Evolutionary conservation across 75 land plant genomes (phyloP), one percentile per base, ranked within the genome.

Genomic region (Adiantum capillusveneris): DNA sequence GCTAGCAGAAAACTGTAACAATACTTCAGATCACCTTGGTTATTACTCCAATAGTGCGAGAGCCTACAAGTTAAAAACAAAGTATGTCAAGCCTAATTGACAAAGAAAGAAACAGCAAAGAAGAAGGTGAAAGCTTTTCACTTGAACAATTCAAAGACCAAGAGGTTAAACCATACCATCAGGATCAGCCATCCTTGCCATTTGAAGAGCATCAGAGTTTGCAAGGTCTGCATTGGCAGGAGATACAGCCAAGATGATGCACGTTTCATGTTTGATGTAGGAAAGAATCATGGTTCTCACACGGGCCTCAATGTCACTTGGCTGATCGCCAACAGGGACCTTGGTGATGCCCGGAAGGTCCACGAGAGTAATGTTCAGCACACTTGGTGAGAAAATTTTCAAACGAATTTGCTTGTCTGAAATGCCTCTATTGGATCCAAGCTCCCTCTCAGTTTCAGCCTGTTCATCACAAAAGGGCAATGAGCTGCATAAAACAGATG

Each of bases 171-270:
- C n/a, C 59, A 49, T 71, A 90, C 96, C 96, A 71, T 84, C 83
- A 25, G 88, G 93, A 87, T 90, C 92, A 56, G 96, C 96, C 64
- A 68, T 70, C 58, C 93, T 75, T 26, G 96, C 96, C 79, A 90
- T 87, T 64, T 90, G 96, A 60, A 90, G 85, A 41, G 96, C 96
- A 87, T 90, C 92, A 30, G 92, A 90, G 72, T 87, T 90, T 34
- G 96, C 88, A 28, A 90, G 58, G 62, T 90, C 96, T 55, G 96
- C 70, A 84, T 90, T 90, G 48, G 96, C 92, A 51, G 92, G 93
- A 16, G 93, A 81, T 52, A 90, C 92, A 48, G 88, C 96, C 13
- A 90, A 55, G 25, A 90, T 90, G 20, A 90, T 73, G 54, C 92
- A 90, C 0, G 85, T 84, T 50, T 82, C 81, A 53, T 76, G 75